These are phyloP conservation scores for Plasmodium cynomolgi DNA, from an alignment of 169 alveolate species.

Conservation along the genomic window DNA sequence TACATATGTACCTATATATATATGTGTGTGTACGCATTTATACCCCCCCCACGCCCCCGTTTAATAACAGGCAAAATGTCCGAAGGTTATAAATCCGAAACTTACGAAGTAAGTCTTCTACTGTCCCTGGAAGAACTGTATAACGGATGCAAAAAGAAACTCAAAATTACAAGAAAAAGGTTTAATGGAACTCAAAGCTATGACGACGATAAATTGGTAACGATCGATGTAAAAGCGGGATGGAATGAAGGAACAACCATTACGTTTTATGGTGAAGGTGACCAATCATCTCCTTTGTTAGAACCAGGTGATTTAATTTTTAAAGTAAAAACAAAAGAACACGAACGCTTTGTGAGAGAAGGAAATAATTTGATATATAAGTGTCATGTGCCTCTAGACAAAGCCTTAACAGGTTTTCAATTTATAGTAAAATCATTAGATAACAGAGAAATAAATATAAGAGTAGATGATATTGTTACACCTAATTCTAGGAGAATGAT, in stretches of 20 bases:
- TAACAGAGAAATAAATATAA: slow-evolving; percentile 84
- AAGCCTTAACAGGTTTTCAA: slow-evolving; percentile 88
- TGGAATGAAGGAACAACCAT: slow-evolving; percentile 90
- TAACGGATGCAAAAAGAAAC: slow-evolving; percentile 85
- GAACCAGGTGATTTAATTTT: slow-evolving; percentile 88
- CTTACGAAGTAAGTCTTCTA: slow-evolving; percentile 83
- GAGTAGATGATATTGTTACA: slow-evolving; percentile 86
- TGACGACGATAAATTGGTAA: slow-evolving; percentile 86
- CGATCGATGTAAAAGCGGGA: slow-evolving; percentile 87
- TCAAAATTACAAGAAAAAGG: slow-evolving; percentile 86
- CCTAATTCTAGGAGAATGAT: slow-evolving; percentile 85
- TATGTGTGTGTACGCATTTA: neutral
- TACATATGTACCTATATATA: neutral
- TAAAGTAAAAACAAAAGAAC: slow-evolving; percentile 81
- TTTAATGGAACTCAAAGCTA: slow-evolving; percentile 78
- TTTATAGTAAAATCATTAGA: slow-evolving; percentile 87
- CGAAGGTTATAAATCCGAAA: slow-evolving; percentile 22
- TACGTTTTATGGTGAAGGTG: slow-evolving; percentile 88
- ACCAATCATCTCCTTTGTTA: slow-evolving; percentile 83
- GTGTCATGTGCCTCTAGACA: slow-evolving; percentile 85
- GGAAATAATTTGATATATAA: slow-evolving; percentile 85
- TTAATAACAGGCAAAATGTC: neutral
- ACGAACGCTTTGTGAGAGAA: slow-evolving; percentile 82
- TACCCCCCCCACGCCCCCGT: neutral
- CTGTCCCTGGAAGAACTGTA: slow-evolving; percentile 84